Evolutionary conservation across 768 basidiomycete genomes (phyloP).

Genomic region (Pleurotus eryngii): DNA sequence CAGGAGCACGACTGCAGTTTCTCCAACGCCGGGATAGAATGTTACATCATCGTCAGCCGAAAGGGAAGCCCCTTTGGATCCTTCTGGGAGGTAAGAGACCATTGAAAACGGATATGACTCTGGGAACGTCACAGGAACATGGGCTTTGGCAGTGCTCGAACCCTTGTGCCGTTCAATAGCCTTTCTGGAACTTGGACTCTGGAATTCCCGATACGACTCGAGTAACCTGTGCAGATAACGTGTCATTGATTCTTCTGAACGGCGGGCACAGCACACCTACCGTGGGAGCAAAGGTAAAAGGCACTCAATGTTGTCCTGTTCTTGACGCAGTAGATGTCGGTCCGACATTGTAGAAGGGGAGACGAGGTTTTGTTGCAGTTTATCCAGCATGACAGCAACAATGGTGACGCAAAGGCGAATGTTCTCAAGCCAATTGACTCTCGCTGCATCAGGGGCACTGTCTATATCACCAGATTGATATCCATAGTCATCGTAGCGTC

Average conservation of each 20-base stretch:
- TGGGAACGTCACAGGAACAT: constrained; percentile 81
- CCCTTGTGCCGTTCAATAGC: constrained; percentile 69
- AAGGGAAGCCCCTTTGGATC: constrained; percentile 39
- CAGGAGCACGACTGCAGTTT: constrained; percentile 81
- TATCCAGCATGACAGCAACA: constrained; percentile 85
- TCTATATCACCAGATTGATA: constrained; percentile 68
- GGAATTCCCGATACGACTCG: constrained; percentile 85
- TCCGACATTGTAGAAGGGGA: constrained; percentile 61
- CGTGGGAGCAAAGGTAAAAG: constrained; percentile 80
- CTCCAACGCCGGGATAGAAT: constrained; percentile 79
- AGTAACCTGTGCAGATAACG: constrained; percentile 51
- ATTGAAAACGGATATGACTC: constrained; percentile 93
- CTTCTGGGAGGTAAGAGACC: constrained; percentile 60
- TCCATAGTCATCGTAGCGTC: constrained; percentile 81
- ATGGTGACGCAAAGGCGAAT: constrained; percentile 89
- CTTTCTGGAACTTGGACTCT: constrained; percentile 59
- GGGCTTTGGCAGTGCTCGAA: constrained; percentile 51
- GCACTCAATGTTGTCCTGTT: constrained; percentile 91
- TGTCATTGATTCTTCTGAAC: too few relatives aligned
- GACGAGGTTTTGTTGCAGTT: constrained; percentile 77
- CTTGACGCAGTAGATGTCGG: constrained; percentile 61
- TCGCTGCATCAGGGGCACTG: constrained; percentile 62
- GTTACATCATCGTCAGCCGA: constrained; percentile 44
- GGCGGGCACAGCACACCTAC: constrained; percentile 35
- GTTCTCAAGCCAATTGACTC: constrained; percentile 86